phyloP scores from a whole-genome alignment of 2,329 filamentous ascomycete genomes.

The Fusarium haematococcum region DNA sequence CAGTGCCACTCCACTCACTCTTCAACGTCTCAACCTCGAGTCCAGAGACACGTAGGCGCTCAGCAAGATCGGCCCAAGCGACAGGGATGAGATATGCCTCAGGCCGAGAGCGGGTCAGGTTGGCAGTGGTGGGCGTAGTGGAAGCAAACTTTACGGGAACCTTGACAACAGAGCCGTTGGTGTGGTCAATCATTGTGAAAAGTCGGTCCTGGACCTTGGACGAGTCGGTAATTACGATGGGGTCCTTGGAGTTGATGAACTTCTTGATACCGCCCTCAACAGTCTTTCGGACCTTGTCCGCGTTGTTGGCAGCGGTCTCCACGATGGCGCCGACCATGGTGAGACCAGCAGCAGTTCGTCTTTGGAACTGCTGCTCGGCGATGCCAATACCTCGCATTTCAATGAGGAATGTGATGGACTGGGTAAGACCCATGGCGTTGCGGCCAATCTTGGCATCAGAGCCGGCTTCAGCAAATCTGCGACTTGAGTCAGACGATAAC shows the following conservation, averaged over 20 bases:
- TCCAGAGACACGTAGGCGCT: conserved; percentile 42
- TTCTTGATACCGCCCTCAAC: conserved; percentile 42
- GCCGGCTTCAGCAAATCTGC: conserved; percentile 43
- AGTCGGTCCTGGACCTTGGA: conserved; percentile 30
- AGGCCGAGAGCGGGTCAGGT: conserved; percentile 46
- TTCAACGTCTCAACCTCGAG: conserved; percentile 41
- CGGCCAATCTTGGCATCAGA: conserved; percentile 48
- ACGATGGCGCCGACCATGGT: conserved; percentile 45
- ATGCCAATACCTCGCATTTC: conserved; percentile 49
- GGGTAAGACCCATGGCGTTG: conserved; percentile 45
- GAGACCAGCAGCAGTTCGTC: conserved; percentile 44
- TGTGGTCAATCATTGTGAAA: conserved; percentile 44
- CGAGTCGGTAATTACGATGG: conserved; percentile 46
- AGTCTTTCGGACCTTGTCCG: conserved; percentile 40
- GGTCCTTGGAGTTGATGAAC: conserved; percentile 44
- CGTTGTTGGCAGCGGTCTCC: conserved; percentile 46
- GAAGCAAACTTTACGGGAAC: conserved; percentile 46
- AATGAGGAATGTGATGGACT: conserved; percentile 46
- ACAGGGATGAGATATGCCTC: conserved; percentile 47
- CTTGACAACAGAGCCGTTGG: conserved; percentile 43
- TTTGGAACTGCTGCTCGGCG: conserved; percentile 47
- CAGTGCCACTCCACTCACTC: conserved; percentile 38
- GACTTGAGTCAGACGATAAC: accelerated
- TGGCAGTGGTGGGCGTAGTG: conserved; percentile 42
- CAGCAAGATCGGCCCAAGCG: conserved; percentile 45